Evolutionary conservation across 176 grass and related monocot species (phyloP).

Genomic region (Cenchrus fungigraminus): DNA sequence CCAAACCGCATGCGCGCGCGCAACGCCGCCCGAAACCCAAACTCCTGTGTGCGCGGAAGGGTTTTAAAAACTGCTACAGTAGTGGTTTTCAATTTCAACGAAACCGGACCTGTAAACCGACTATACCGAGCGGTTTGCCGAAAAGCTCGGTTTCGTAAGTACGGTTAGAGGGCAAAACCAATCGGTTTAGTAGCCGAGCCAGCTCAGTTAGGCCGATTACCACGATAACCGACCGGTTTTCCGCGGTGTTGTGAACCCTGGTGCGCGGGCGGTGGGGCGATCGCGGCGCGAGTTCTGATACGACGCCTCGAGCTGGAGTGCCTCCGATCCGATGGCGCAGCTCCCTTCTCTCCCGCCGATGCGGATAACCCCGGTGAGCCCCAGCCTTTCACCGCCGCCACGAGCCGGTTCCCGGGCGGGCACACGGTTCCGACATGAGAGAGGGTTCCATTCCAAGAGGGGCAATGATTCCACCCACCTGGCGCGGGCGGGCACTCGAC

Average conservation of each 20-base stretch:
- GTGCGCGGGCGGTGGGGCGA: neutral
- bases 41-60: neutral
- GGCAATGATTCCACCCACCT: constrained; percentile 40
- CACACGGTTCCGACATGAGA: neutral
- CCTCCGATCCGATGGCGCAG: constrained; percentile 39
- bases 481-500: neutral
- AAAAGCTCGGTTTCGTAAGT: no score
- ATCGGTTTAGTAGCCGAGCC: no score
- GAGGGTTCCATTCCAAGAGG: neutral
- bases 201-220: no score
- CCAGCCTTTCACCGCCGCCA: neutral
- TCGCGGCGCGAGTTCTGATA: neutral
- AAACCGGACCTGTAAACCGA: no score
- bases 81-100: no score
- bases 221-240: no score
- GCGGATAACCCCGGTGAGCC: constrained; percentile 19
- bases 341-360: neutral
- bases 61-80: no score
- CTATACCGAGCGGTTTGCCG: no score
- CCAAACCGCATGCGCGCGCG: neutral
- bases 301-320: neutral
- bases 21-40: neutral
- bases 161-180: no score
- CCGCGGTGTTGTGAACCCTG: no score
- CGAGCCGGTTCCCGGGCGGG: neutral